Evolutionary conservation across 768 basidiomycete genomes (phyloP), one percentile per base, ranked within the genome.

Genomic region (Podaxis sp.): DNA sequence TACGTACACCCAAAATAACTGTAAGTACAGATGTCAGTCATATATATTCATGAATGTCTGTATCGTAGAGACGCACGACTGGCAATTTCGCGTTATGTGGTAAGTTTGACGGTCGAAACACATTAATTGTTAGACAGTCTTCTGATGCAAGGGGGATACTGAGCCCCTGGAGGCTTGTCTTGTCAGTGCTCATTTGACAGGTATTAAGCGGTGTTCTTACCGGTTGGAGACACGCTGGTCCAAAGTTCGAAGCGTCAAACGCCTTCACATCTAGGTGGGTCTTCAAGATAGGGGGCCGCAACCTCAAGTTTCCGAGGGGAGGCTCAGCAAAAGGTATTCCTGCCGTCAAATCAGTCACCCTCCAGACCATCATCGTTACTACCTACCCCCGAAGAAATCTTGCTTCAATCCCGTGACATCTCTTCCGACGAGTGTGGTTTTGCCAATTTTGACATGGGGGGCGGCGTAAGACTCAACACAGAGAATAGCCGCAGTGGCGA

Each of bases 101-200:
- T 11, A 73, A 56, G 11, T 77, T 77, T 0, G 78, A 74, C 0
- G 87, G 86, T 22, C 84, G 74, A 60, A 82, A 84, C 4, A 88
- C 73, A 66, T 87, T 87, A 56, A 87, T 74, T 22, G 83, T 85
- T 54, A 88, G 72, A 67, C 85, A 87, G 64, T 87, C 85, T 68
- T 88, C 86, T 22, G 84, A 83, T 44, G 71, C 77, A 66, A 33
- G 72, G 65, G 62, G 77, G 70, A 58, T 72, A 72, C 61, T 70
- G 49, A 67, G 74, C 67, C 58, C 75, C 80, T 65, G 48, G n/a
- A 38, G 67, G 75, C 51, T 41, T 28, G 5, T 12, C 15, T 24
- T 7, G 22, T 33, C 26, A 50, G 20, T 15, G 17, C 17, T 44
- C 2, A 50, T 30, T 1, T 52, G 26, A 10, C 11, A n/a, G 33